A percentile compares a stretch with the other conserved stretches of the same genome.
These are phyloP conservation scores for Podospora bellae-mahoneyi DNA, from an alignment of 495 filamentous ascomycete genomes.

Conservation along the genomic window DNA sequence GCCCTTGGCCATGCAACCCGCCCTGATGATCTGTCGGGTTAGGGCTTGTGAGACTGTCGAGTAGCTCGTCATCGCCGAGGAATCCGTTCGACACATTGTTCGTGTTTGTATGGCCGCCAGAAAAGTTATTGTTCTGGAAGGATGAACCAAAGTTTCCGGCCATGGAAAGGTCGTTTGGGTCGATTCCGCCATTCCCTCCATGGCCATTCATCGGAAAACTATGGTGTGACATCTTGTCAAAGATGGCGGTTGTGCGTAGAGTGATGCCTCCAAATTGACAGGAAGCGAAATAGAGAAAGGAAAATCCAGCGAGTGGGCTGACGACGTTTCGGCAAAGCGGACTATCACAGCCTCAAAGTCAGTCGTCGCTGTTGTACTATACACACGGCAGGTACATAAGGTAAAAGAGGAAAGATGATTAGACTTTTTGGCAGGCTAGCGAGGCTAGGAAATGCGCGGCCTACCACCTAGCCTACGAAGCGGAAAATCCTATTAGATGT, in stretches of 20 bases:
- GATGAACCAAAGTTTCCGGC: conserved; percentile 38
- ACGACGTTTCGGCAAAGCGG: not conserved
- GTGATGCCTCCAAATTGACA: not conserved
- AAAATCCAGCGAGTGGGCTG: not conserved
- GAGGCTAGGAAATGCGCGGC: not conserved
- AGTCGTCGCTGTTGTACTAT: not conserved
- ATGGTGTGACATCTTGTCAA: conserved; percentile 53
- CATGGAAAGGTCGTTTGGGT: conserved; percentile 85
- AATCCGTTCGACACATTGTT: conserved; percentile 36
- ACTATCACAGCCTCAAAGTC: not conserved
- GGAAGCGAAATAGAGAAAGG: not conserved
- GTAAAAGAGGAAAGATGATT: not conserved
- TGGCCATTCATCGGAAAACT: conserved; percentile 62
- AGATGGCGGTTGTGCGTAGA: not conserved
- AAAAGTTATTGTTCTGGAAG: conserved; percentile 40
- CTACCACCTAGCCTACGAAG: not conserved
- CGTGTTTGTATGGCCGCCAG: conserved; percentile 27
- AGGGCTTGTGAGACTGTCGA: conserved; percentile 55
- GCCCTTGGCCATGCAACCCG: conserved; percentile 47
- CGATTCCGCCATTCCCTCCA: conserved; percentile 59
- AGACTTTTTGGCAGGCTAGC: not conserved
- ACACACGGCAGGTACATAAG: too few species aligned
- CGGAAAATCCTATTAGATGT: not conserved
- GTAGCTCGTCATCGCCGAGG: conserved; percentile 64
- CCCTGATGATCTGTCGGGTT: conserved; percentile 37